A percentile compares a stretch with the other conserved stretches of the same genome.
phyloP scores from a whole-genome alignment of 1,139 yeast genomes.

The Protomyces macrosporus region DNA sequence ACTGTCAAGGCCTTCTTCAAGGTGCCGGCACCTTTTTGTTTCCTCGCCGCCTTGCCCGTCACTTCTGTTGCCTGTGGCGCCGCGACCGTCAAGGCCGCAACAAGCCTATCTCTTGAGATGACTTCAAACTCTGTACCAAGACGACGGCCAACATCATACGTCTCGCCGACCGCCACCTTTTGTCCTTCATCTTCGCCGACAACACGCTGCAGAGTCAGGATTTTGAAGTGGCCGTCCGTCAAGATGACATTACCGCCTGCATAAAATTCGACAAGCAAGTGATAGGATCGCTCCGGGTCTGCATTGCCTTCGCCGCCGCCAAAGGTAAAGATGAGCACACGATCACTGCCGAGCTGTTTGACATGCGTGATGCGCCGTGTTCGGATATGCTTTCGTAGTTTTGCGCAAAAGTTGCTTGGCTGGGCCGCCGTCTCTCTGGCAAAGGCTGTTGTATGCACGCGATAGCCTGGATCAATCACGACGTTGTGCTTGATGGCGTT shows the following conservation, averaged over 20 bases:
- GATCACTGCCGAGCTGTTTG: slow-evolving; percentile 68
- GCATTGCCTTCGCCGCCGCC: slow-evolving; percentile 52
- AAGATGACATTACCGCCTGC: slow-evolving; percentile 89
- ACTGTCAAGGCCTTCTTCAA: slow-evolving; percentile 67
- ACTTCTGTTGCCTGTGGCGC: background rate
- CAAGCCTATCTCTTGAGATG: slow-evolving; percentile 21
- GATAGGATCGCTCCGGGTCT: slow-evolving; percentile 40
- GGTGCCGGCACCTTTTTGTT: slow-evolving; percentile 43
- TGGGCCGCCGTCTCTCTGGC: slow-evolving; percentile 73
- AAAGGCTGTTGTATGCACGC: slow-evolving; percentile 71
- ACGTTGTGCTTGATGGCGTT: slow-evolving; percentile 76
- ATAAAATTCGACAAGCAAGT: slow-evolving; percentile 81
- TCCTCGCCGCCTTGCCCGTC: background rate
- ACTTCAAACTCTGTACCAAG: slow-evolving; percentile 9
- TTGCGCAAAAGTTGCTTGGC: slow-evolving; percentile 81
- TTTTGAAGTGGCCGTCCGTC: slow-evolving; percentile 62
- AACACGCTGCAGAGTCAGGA: slow-evolving; percentile 67
- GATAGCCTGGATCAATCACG: slow-evolving; percentile 81
- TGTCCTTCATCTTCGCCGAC: slow-evolving; percentile 63
- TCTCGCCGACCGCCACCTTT: slow-evolving; percentile 66
- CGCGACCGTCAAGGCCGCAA: slow-evolving; percentile 3
- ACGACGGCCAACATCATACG: slow-evolving; percentile 48
- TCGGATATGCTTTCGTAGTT: slow-evolving; percentile 72
- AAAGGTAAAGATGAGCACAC: slow-evolving; percentile 74
- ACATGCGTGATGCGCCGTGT: slow-evolving; percentile 69